Evolutionary conservation across 306 rosid genomes (phyloP).

Genomic region (Fragaria nilgerrensis): DNA sequence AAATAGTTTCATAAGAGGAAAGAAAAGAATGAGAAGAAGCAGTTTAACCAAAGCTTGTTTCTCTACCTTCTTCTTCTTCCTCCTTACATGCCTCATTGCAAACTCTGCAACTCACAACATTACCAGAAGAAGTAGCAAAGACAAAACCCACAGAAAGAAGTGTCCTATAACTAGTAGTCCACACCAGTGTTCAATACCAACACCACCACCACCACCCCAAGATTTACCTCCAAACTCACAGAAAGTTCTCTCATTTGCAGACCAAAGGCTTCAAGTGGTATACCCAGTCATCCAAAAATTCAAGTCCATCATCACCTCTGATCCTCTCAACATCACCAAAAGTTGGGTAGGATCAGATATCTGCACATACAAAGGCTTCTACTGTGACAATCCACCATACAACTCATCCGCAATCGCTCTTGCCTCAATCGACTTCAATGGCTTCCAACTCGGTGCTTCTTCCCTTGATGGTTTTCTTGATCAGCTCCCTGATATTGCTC

Average conservation of each 20-base stretch:
- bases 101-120: conserved; percentile 22
- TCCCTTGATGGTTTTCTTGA: conserved; percentile 80
- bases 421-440: conserved; percentile 83
- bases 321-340: conserved; percentile 63
- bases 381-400: conserved; percentile 70
- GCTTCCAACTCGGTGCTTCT: conserved; percentile 61
- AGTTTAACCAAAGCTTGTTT: conserved; percentile 14
- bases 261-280: conserved; percentile 56
- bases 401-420: conserved; percentile 64
- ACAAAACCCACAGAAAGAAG: neutral
- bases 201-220: conserved; percentile 22
- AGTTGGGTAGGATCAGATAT: conserved; percentile 78
- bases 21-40: conserved; percentile 29
- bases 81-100: conserved; percentile 31
- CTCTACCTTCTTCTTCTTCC: conserved; percentile 31
- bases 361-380: conserved; percentile 79
- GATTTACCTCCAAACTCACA: neutral
- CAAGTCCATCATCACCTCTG: conserved; percentile 68
- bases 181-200: conserved; percentile 2
- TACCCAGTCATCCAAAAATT: conserved; percentile 80
- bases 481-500: conserved; percentile 75
- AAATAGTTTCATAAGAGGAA: neutral
- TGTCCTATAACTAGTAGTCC: neutral
- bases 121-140: conserved; percentile 14
- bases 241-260: conserved; percentile 47